Percentiles rank a stretch among this genome's conserved stretches.
Conservation (phyloP, 768 basidiomycete genomes). For the Pisolithus albus region DNA sequence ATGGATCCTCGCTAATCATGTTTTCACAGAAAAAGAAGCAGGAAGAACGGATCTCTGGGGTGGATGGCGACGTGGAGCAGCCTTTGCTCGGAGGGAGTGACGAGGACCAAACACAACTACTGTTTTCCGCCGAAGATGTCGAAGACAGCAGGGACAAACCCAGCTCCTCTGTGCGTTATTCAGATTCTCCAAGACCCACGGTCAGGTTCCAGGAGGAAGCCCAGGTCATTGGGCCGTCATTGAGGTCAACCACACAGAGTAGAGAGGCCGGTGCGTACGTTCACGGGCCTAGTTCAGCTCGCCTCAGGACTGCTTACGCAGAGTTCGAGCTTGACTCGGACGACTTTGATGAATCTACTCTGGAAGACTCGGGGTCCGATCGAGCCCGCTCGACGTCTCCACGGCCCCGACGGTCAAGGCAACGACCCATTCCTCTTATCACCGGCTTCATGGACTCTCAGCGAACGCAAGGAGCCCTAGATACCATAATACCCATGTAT, state of each 20-base stretch:
- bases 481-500: conserved; percentile 46
- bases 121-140: conserved; percentile 52
- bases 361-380: conserved; percentile 25
- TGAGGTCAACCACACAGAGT: conserved; percentile 68
- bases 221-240: conserved; percentile 57
- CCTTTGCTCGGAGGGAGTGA: conserved; percentile 50
- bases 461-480: conserved; percentile 46
- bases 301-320: conserved; percentile 24
- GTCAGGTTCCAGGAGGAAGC: conserved; percentile 68
- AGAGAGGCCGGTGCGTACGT: conserved; percentile 71
- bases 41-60: conserved; percentile 20
- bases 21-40: conserved; percentile 25
- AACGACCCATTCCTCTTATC: conserved; percentile 68
- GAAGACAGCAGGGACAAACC: conserved; percentile 40
- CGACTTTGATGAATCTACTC: conserved; percentile 56
- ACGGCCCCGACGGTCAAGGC: conserved; percentile 34
- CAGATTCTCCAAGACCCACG: conserved; percentile 35
- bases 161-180: conserved; percentile 28
- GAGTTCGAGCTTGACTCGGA: conserved; percentile 84
- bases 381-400: conserved; percentile 15
- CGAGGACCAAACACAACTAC: conserved; percentile 29
- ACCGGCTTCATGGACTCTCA: conserved; percentile 71
- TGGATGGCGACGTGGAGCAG: conserved; percentile 39
- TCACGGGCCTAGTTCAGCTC: conserved; percentile 1
- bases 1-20: conserved; percentile 21